Percentiles rank a stretch among this genome's conserved stretches.
phyloP scores from a whole-genome alignment of 345 rosid species.

The Populus tremula region DNA sequence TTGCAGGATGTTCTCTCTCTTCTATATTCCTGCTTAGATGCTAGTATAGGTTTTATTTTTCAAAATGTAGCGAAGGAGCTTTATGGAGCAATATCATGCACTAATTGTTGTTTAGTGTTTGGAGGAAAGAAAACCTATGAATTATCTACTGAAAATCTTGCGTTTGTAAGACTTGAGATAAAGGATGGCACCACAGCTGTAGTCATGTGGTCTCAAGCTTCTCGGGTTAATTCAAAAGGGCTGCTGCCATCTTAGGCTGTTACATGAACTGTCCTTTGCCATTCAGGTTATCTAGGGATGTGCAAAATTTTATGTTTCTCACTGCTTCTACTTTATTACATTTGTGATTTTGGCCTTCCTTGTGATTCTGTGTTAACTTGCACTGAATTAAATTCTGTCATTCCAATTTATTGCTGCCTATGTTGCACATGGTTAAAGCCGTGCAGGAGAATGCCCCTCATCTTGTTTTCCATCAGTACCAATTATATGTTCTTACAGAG shows the following conservation, averaged over 20 bases:
- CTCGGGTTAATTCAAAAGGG: too few species aligned
- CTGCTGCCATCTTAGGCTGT: too few species aligned
- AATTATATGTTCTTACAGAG: not conserved
- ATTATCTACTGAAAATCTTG: too few species aligned
- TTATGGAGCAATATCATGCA: not conserved
- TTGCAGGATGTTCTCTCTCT: conserved; percentile 2
- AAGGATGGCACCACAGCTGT: too few species aligned
- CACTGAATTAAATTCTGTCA: not conserved
- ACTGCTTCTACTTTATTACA: not conserved
- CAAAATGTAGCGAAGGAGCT: not conserved
- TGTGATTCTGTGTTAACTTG: not conserved
- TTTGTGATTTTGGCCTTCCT: not conserved
- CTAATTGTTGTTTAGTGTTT: not conserved
- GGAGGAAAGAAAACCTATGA: not conserved
- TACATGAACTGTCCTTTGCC: not conserved
- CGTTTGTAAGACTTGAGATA: too few species aligned
- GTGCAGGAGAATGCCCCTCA: not conserved
- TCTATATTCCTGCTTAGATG: not conserved
- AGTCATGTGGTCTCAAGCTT: not conserved
- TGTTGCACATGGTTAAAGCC: not conserved
- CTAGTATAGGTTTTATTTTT: not conserved
- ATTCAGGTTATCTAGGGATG: not conserved
- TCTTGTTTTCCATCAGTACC: not conserved
- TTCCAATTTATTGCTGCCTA: not conserved
- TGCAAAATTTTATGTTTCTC: not conserved